phyloP scores from a whole-genome alignment of 805 yeast genomes.

The Candida pseudofarinosa region DNA sequence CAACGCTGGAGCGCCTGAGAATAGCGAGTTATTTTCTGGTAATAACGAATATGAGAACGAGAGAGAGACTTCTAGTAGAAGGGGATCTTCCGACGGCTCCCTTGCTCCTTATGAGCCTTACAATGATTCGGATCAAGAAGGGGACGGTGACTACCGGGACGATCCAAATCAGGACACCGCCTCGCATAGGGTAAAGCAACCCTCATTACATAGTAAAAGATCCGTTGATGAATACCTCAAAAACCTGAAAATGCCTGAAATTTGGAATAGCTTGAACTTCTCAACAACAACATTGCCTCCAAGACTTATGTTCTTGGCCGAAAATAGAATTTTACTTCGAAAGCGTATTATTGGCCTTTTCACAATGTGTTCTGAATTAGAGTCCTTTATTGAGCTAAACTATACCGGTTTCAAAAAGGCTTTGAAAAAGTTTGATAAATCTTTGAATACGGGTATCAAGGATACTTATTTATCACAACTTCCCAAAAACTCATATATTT shows the following conservation, averaged over 20 bases:
- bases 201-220: slow-evolving; percentile 9
- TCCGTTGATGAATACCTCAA: slow-evolving; percentile 35
- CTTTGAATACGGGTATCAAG: slow-evolving; percentile 41
- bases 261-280: slow-evolving; percentile 26
- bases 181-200: slow-evolving; percentile 8
- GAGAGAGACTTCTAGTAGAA: slow-evolving; percentile 3
- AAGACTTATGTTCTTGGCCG: slow-evolving; percentile 38
- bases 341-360: slow-evolving; percentile 43
- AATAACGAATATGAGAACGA: neutral
- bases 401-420: slow-evolving; percentile 52
- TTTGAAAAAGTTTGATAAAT: slow-evolving; percentile 50
- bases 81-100: slow-evolving; percentile 5
- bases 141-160: slow-evolving; percentile 29
- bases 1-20: slow-evolving; percentile 1
- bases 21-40: slow-evolving; percentile 5
- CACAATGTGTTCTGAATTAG: slow-evolving; percentile 45
- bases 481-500: slow-evolving; percentile 37
- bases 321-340: slow-evolving; percentile 46
- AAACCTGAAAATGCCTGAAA: slow-evolving; percentile 30
- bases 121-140: slow-evolving; percentile 17
- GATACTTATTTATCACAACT: slow-evolving; percentile 44
- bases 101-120: slow-evolving; percentile 15
- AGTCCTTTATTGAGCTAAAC: slow-evolving; percentile 49
- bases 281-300: slow-evolving; percentile 25
- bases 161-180: slow-evolving; percentile 32